Base-by-base conservation (phyloP, 495 filamentous ascomycete species). In the Penicillium verhagenii region DNA sequence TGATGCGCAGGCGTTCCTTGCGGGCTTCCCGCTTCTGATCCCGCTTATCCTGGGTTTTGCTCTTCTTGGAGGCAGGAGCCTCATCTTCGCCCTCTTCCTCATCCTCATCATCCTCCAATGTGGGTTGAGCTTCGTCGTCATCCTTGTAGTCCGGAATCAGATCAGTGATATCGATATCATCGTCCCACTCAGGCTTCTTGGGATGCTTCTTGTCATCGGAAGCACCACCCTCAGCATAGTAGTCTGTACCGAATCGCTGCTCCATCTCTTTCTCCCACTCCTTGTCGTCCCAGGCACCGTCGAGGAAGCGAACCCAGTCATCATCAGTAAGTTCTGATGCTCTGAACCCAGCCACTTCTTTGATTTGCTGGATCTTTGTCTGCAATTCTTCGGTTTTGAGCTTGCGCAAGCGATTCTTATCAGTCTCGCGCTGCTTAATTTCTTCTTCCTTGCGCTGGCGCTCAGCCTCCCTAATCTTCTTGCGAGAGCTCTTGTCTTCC, bases 121-220 rank as follows among this genome's bases (percentile, higher is more conserved):
- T 65, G 20, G 85, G 82, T 50, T 78, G 72, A 11, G 16, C 79
- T 16, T 77, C 75, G 26, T 85, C 85, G 7, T 85, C 85, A 13
- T 89, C 77, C 11, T 81, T 82, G 63, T 95, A 97, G 53, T 94
- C 90, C 2, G 92, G 91, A 35, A 96, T 72, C 25, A 98, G 72
- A 67, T 98, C 93, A 24, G 85, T 88, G 73, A 97, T 97, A 62
- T 96, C 92, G 62, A 97, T 96, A 63, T 98, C 94, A 60, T 96
- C 91, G 54, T 96, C 89, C 90, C 92, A 98, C 51, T 85, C 89
- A 18, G 94, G 94, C 78, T 98, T 98, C 78, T 90, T 94, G 16
- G 82, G 71, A 54, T 82, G 85, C 54, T 81, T 84, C 58, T 82
- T 82, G 28, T 61, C 78, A 21, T 75, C 72, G 1, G 67, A 75